Base-by-base conservation (phyloP, 108 stramenopile genomes). In the Nitzschia sp. region DNA sequence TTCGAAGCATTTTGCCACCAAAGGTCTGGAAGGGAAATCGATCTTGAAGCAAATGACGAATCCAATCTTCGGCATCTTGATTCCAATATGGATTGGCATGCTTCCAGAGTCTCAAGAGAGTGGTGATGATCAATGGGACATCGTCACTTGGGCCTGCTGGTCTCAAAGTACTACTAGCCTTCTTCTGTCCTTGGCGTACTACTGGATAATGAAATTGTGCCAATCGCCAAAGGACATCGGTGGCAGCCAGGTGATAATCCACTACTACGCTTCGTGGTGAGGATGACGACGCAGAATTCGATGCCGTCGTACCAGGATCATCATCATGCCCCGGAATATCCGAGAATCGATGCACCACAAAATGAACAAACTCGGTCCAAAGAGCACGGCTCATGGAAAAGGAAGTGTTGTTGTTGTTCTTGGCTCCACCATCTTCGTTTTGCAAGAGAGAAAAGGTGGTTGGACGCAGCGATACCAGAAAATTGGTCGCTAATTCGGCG, bases 1-100 rank as follows among this genome's bases (percentile, higher is more conserved):
- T 15, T 18, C 73, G 46, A 6, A 74, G 59, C 4, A 33, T 34
- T 46, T 49, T 3, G 13, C 29, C 48, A 54, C 23, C 21, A 21
- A 8, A 17, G 8, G 47, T 24, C 24, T 2, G 49, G 49, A 31
- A 9, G 19, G 17, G n/a, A 24, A 2, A 32, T 17, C 26, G 25
- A 29, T 30, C 46, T 28, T 36, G 70, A 21, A 74, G 8, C 1
- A 46, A 65, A 35, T 26, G 13, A 2, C 31, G 25, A 19, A 74
- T 55, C 73, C 73, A 74, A 46, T 57, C 27, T 17, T 28, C n/a
- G 8, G 33, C 15, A 25, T 59, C 19, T 17, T 33, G 17, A 23
- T 63, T 53, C 73, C 73, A 66, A 36, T 29, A 66, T 4, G 29
- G 30, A 4, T 48, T 28, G 3, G 73, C 33, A 51, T 66, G 55